Conservation (phyloP, 495 filamentous ascomycete species). For the Bacidia gigantensis region DNA sequence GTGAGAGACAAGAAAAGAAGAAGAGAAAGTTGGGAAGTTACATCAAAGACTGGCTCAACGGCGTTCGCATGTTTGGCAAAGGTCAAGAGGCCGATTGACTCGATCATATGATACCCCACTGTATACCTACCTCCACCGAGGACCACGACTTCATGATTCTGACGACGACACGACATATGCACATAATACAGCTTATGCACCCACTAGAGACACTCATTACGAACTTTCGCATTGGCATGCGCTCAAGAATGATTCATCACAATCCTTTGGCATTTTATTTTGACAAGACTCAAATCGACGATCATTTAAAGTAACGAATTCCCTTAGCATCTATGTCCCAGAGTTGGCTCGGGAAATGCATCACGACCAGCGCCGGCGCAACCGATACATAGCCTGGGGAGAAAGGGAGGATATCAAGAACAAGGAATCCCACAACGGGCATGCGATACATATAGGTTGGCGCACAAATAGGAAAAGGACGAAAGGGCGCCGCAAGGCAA, state of each 20-base stretch:
- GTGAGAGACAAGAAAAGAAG: constrained; percentile 4
- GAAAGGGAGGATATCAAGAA: background rate
- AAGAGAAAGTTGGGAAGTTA: constrained; percentile 27
- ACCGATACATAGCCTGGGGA: background rate
- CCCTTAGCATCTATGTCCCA: background rate
- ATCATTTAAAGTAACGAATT: background rate
- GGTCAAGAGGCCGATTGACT: background rate
- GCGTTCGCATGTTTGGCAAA: constrained; percentile 6
- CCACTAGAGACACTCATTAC: background rate
- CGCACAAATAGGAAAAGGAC: too few species aligned
- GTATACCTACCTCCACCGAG: background rate
- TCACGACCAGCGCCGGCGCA: background rate
- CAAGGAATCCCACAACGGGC: too few species aligned
- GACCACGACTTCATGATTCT: background rate
- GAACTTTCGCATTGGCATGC: background rate
- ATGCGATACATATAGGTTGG: too few species aligned
- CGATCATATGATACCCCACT: background rate
- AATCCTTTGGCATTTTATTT: background rate
- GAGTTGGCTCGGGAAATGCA: background rate
- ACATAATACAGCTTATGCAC: background rate
- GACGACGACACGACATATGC: background rate
- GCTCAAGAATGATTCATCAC: background rate
- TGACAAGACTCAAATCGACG: background rate
- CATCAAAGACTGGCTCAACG: constrained; percentile 4
- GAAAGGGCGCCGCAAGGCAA: background rate